Percentiles rank a stretch among this genome's conserved stretches.
Evolutionary conservation across 75 land plant genomes (phyloP).

Genomic region (Sequoiadendron giganteum): DNA sequence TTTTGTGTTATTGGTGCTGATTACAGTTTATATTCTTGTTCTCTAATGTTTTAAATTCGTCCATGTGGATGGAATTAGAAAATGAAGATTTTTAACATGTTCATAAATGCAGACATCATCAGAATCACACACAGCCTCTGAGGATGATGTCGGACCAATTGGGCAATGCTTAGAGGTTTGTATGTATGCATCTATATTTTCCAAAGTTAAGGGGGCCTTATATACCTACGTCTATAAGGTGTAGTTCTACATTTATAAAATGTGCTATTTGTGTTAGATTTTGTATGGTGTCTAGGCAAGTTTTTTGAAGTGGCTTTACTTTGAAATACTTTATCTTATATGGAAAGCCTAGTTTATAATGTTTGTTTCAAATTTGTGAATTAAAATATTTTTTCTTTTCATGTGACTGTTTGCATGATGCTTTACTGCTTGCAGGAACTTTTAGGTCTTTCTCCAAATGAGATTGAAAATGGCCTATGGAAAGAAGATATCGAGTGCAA

Average conservation of each 20-base stretch:
- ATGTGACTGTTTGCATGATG: background rate
- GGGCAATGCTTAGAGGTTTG: conserved; percentile 6
- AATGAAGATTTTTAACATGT: background rate
- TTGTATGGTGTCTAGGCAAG: background rate
- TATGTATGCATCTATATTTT: background rate
- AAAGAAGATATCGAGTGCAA: conserved; percentile 1
- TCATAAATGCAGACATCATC: background rate
- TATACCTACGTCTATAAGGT: background rate
- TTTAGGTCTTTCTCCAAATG: background rate
- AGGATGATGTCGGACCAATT: conserved; percentile 5
- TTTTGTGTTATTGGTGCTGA: background rate
- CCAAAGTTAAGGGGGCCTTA: background rate
- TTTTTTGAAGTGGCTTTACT: background rate
- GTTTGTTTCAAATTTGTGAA: background rate
- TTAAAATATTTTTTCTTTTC: background rate
- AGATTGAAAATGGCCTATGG: conserved; percentile 10
- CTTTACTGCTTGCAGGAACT: background rate
- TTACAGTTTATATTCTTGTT: background rate
- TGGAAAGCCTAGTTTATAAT: background rate
- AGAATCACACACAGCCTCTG: background rate
- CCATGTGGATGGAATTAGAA: background rate
- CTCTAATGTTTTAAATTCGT: background rate
- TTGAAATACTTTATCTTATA: background rate
- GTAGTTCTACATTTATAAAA: background rate
- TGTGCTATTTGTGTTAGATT: background rate